These are phyloP conservation scores for Populus simonii DNA, from an alignment of 345 rosid genomes.

Conservation along the genomic window DNA sequence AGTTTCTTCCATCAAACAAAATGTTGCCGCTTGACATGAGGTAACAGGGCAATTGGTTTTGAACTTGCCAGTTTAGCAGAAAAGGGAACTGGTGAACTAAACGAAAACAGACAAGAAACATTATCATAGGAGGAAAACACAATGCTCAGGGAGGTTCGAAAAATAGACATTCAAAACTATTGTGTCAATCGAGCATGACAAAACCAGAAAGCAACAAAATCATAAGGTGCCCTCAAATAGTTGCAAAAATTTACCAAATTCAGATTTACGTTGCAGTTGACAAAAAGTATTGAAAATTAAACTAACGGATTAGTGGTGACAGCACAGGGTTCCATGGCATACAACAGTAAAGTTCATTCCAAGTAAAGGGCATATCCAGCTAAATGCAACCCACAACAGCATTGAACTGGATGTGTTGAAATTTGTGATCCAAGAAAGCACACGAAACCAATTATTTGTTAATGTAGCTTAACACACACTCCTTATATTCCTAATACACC, in stretches of 20 bases:
- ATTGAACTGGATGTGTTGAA: background rate
- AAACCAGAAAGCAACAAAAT: background rate
- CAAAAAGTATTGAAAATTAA: background rate
- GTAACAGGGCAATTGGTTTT: background rate
- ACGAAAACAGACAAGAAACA: background rate
- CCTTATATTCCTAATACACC: background rate
- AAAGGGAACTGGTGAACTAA: background rate
- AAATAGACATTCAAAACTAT: too few species aligned
- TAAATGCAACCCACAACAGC: background rate
- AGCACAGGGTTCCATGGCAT: background rate
- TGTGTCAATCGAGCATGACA: background rate
- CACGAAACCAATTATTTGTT: background rate
- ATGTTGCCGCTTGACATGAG: background rate
- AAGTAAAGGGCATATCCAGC: background rate
- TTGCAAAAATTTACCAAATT: background rate
- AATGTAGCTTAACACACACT: background rate
- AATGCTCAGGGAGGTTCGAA: background rate
- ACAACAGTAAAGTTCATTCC: background rate
- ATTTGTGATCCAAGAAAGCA: background rate
- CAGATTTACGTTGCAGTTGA: background rate
- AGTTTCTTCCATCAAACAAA: background rate
- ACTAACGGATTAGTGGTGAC: background rate
- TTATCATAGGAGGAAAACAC: background rate
- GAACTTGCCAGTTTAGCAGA: background rate
- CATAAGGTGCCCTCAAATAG: background rate